These are phyloP conservation scores for Podospora didyma DNA, from an alignment of 495 filamentous ascomycete species.

Conservation along the genomic window DNA sequence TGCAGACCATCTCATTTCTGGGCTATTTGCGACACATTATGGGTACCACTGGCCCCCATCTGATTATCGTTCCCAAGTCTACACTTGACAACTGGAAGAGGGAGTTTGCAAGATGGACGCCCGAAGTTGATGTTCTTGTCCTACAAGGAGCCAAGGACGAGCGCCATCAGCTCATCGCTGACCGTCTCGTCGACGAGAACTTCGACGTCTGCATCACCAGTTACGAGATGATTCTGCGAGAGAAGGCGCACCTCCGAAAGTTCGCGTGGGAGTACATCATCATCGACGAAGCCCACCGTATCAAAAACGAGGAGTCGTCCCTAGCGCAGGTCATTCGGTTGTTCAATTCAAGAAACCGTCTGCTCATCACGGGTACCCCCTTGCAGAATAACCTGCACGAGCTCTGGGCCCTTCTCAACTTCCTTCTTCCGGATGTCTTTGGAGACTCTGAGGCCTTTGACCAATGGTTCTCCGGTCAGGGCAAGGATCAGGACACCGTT, in stretches of 20 bases:
- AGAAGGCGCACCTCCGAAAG: conserved; percentile 93
- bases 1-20: conserved; percentile 86
- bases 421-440: conserved; percentile 95
- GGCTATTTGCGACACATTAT: conserved; percentile 90
- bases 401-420: conserved; percentile 98
- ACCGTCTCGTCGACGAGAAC: conserved; percentile 80
- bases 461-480: conserved; percentile 91
- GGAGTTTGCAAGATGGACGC: conserved; percentile 91
- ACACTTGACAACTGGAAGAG: conserved; percentile 98
- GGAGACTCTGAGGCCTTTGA: conserved; percentile 98
- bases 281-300: conserved; percentile 97
- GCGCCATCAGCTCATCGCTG: conserved; percentile 81
- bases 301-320: conserved; percentile 99
- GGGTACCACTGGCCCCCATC: conserved; percentile 86
- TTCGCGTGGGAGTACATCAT: conserved; percentile 99
- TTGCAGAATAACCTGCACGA: conserved; percentile 99
- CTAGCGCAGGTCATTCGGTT: conserved; percentile 94
- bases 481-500: conserved; percentile 88
- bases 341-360: conserved; percentile 92
- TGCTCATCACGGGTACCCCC: conserved; percentile 95
- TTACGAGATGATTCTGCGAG: conserved; percentile 63
- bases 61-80: conserved; percentile 92
- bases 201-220: conserved; percentile 46
- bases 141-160: conserved; percentile 96
- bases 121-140: conserved; percentile 90